phyloP scores from a whole-genome alignment of 2,329 filamentous ascomycete species.

The Colletotrichum musae region DNA sequence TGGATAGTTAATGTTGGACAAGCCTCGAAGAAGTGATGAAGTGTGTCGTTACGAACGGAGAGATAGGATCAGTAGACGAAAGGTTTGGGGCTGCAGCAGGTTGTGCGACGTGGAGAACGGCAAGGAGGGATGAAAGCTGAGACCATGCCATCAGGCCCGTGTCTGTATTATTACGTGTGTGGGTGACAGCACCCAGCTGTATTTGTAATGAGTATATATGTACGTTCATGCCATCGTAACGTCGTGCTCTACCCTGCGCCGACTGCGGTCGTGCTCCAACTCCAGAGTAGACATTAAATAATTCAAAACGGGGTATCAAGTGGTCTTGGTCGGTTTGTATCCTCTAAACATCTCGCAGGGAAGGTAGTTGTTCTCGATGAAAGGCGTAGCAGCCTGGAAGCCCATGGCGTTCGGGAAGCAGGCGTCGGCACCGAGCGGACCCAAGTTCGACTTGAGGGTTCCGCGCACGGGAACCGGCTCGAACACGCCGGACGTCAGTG shows the following conservation, averaged over 20 bases:
- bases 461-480: conserved; percentile 48
- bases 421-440: conserved; percentile 43
- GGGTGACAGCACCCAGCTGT: background rate
- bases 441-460: conserved; percentile 44
- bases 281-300: conserved; percentile 1
- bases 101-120: no score
- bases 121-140: no score
- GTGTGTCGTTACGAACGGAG: no score
- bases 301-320: conserved; percentile 33
- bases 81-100: no score
- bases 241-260: conserved; percentile 5
- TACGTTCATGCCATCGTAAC: conserved; percentile 20
- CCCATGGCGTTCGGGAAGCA: conserved; percentile 33
- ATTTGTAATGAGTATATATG: conserved; percentile 5
- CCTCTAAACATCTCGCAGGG: conserved; percentile 41
- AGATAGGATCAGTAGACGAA: no score
- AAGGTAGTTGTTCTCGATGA: conserved; percentile 44
- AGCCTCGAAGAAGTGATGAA: no score
- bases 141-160: background rate
- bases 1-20: no score
- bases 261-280: background rate
- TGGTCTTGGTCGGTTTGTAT: conserved; percentile 37
- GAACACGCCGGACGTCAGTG: conserved; percentile 51
- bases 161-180: conserved; percentile 20
- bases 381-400: conserved; percentile 41